Conservation (phyloP, 2,329 filamentous ascomycete genomes). For the Paraphaeosphaeria sporulosa region DNA sequence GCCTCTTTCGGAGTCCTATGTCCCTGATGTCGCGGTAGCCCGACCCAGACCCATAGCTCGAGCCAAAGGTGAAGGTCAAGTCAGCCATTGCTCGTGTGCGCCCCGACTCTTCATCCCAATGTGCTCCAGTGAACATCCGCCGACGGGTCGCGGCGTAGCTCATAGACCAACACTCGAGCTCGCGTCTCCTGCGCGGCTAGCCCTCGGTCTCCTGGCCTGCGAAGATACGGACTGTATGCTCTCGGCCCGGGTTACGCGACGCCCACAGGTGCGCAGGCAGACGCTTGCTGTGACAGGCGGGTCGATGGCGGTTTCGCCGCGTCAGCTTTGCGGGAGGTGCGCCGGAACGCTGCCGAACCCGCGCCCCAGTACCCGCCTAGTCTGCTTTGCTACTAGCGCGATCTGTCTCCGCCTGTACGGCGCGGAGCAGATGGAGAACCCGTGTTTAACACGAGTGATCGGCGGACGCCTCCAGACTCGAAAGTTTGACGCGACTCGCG, state of each 20-base stretch:
- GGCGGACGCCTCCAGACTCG: not conserved
- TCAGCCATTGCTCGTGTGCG: conserved; percentile 5
- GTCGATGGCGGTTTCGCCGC: not conserved
- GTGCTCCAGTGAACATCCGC: not conserved
- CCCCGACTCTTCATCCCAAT: not conserved
- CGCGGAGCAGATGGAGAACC: not conserved
- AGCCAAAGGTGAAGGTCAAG: conserved; percentile 10
- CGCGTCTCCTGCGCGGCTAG: not conserved
- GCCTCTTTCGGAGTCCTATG: conserved; percentile 5
- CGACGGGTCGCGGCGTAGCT: not conserved
- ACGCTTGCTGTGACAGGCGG: not conserved
- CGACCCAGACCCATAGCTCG: conserved; percentile 15
- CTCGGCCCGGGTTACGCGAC: not conserved
- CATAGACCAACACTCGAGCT: not conserved
- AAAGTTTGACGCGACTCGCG: not conserved
- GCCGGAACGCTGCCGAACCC: too few relatives aligned
- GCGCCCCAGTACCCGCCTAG: too few relatives aligned
- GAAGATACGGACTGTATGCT: not conserved
- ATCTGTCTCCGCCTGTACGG: not conserved
- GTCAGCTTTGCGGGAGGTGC: not conserved
- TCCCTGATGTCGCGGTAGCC: not conserved
- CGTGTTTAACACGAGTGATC: not conserved
- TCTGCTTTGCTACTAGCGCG: not conserved
- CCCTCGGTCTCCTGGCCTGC: not conserved
- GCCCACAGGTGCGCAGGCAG: not conserved